Evolutionary conservation across 306 rosid species (phyloP).

Genomic region (Abrus pulchellus): DNA sequence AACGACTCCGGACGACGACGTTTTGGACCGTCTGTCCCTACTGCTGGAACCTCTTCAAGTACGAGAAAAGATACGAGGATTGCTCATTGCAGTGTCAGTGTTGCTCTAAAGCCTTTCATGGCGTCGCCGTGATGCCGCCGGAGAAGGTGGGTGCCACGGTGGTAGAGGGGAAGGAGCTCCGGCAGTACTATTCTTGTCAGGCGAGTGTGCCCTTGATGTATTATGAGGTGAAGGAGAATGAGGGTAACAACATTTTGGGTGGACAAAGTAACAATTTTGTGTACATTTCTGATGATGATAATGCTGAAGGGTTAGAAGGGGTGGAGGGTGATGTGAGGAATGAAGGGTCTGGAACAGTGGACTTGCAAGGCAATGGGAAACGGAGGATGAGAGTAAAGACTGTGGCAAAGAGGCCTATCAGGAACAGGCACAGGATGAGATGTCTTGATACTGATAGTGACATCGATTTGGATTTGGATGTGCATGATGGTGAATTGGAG

Average conservation of each 20-base stretch:
- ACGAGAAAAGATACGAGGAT: slow-evolving; percentile 60
- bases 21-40: slow-evolving; percentile 88
- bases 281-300: slow-evolving; percentile 45
- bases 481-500: slow-evolving; percentile 53
- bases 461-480: slow-evolving; percentile 43
- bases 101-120: slow-evolving; percentile 67
- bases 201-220: slow-evolving; percentile 55
- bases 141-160: slow-evolving; percentile 39
- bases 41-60: slow-evolving; percentile 69
- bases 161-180: slow-evolving; percentile 54
- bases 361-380: slow-evolving; percentile 41
- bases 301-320: neutral
- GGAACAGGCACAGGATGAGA: slow-evolving; percentile 51
- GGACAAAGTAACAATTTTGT: neutral
- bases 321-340: neutral
- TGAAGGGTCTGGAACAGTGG: neutral
- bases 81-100: slow-evolving; percentile 67
- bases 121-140: slow-evolving; percentile 63
- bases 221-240: slow-evolving; percentile 18
- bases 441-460: slow-evolving; percentile 12
- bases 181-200: slow-evolving; percentile 54
- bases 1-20: neutral
- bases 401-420: slow-evolving; percentile 51
- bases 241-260: neutral
- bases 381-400: slow-evolving; percentile 56